Base-by-base conservation (phyloP, 2,329 filamentous ascomycete species). In the Arthrobotrys musiformis region DNA sequence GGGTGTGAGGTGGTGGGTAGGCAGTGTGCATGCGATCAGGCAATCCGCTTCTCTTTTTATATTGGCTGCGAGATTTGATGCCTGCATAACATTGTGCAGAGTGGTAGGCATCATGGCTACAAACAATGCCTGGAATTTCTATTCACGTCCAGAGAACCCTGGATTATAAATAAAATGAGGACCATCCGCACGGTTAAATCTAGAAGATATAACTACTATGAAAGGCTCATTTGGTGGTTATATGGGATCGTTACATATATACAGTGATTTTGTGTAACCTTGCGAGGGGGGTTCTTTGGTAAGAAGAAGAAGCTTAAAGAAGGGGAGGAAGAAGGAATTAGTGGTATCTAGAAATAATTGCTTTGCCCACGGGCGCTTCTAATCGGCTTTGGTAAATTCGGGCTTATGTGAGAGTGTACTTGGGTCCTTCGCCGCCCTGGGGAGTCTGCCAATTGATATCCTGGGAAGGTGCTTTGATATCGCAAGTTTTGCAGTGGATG, bases 401-500 rank as follows among this genome's bases (percentile, higher is more conserved):
- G 24, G 13, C n/a, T 58, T 46, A 76, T 60, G 72, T 76, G 19
- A 76, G 64, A 11, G 35, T 70, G 24, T 76, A 76, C 28, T 76
- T 76, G n/a, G 66, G 68, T n/a, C 68, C 68, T 30, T 72, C 95
- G 62, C 94, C 95, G 79, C 95, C 94, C 83, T 97, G 93, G 5
- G 95, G 95, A 33, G 95, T 95, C 81, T 93, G 89, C 93, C 93
- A 97, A 84, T 97, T 97, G 85, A 99, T 98, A 83, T 98, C 95
- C 86, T 99, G 95, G 79, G 91, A 89, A 6, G 95, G 95, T 15
- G 93, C 94, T 86, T 99, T 99, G 86, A 99, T 99, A 84, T 99
- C 95, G 84, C 95, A 99, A 13, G 95, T 99, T 88, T 99, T 99
- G 88, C 95, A 99, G 85, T 99, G 95, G 79, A 99, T 97, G 84